These are phyloP conservation scores for Plasmodium sp. DNA, from an alignment of 169 alveolate species.

Conservation along the genomic window DNA sequence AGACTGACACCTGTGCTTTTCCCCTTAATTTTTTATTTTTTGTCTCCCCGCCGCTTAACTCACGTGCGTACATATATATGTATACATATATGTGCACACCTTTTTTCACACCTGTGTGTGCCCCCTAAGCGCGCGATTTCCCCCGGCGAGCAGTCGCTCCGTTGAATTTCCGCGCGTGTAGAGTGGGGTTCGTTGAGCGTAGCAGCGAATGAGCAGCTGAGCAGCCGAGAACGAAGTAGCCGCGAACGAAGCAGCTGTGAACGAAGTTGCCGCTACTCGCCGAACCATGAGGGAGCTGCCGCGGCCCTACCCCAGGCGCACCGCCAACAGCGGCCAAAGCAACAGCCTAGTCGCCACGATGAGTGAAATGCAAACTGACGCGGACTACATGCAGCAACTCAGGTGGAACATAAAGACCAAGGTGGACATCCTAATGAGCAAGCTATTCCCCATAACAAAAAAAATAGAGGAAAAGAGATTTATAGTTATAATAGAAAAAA, in stretches of 20 bases:
- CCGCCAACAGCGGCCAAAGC: neutral
- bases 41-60: neutral
- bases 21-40: neutral
- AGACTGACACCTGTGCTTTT: neutral
- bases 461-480: constrained; percentile 41
- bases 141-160: neutral
- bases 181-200: neutral
- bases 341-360: neutral
- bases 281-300: neutral
- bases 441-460: neutral
- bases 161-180: neutral
- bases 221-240: neutral
- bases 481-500: constrained; percentile 29
- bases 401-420: constrained; percentile 17
- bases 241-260: neutral
- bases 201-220: neutral
- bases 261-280: neutral
- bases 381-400: neutral
- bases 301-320: neutral
- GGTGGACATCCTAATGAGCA: constrained; percentile 22
- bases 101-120: neutral
- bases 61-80: neutral
- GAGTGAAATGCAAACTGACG: constrained; percentile 4
- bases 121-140: neutral
- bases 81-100: neutral